Base-by-base conservation (phyloP, 768 basidiomycete genomes). In the Ramaria rubella region DNA sequence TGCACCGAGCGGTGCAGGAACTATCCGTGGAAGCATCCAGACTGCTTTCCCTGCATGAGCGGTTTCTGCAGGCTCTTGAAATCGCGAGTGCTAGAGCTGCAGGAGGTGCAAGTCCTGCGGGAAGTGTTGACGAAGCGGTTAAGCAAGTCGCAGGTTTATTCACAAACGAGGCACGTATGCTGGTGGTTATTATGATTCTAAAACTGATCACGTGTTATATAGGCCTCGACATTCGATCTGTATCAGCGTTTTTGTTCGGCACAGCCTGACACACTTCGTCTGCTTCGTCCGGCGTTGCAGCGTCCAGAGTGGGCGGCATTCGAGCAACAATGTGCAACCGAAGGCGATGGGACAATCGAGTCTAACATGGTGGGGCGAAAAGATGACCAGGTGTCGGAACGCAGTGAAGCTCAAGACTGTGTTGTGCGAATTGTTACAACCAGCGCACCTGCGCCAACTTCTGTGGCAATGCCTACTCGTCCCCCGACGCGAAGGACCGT, bases 171-270 rank as follows among this genome's bases (percentile, higher is more conserved):
- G 85, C 85, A 51, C 57, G 14, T 24, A 21, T 24, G 4, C 19
- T 23, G 48, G 21, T 56, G 19, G 12, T 34, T 23, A 19, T 53
- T 42, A 61, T 48, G 50, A 29, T 24, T 23, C 56, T 19, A 24
- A 45, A 24, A 44, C 44, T 49, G 55, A 17, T 52, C n/a, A 58
- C 4, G 49, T 23, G 19, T 6, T 8, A 21, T 51, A 30, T 61
- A 95, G 92, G 86, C 85, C 24, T 74, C 83, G 15, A 72, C 77
- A 34, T 95, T 95, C 61, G 76, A 80, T 56, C 76, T 82, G 1
- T 99, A 99, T 72, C 82, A 93, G 67, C 71, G 78, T 12, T 97
- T 93, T 65, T 98, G 95, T 66, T 81, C 90, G 0, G 85, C 85
- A 0, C 94, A 97, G 65, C 80, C 82, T 50, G 86, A 89, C 62